Evolutionary conservation across 768 basidiomycete species (phyloP).

Genomic region (Tulasnella sp.): DNA sequence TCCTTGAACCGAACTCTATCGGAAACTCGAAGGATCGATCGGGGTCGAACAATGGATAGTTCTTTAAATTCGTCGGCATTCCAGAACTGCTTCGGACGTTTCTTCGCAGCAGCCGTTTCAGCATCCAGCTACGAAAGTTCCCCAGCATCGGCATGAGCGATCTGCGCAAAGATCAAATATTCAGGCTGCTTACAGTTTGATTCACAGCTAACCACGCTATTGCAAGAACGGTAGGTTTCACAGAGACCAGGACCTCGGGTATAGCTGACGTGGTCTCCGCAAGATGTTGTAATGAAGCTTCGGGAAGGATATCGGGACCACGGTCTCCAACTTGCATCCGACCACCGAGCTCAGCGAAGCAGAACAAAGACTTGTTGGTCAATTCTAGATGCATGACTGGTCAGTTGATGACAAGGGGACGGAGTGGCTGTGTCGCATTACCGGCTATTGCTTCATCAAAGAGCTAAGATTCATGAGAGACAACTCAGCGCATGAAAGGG

Average conservation of each 20-base stretch:
- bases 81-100: slow-evolving; percentile 76
- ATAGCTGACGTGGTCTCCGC: slow-evolving; percentile 2
- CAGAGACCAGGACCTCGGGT: slow-evolving; percentile 62
- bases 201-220: slow-evolving; percentile 85
- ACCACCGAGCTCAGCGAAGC: slow-evolving; percentile 73
- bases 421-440: not conserved
- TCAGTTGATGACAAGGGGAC: not conserved
- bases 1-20: slow-evolving; percentile 65
- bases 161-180: not conserved
- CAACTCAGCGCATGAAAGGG: not conserved
- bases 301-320: slow-evolving; percentile 40
- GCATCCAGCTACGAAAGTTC: slow-evolving; percentile 53
- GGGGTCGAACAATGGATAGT: slow-evolving; percentile 61
- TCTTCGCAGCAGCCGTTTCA: slow-evolving; percentile 51
- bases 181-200: slow-evolving; percentile 57
- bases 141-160: not conserved
- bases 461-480: slow-evolving; percentile 47
- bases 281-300: slow-evolving; percentile 10
- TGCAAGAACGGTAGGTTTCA: slow-evolving; percentile 73
- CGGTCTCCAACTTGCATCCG: slow-evolving; percentile 71
- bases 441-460: slow-evolving; percentile 73
- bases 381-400: slow-evolving; percentile 43
- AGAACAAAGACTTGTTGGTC: slow-evolving; percentile 60
- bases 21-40: slow-evolving; percentile 65
- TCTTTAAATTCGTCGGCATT: slow-evolving; percentile 57